phyloP scores from a whole-genome alignment of 2,329 filamentous ascomycete species.

The Parasarocladium wereldwijsianum region DNA sequence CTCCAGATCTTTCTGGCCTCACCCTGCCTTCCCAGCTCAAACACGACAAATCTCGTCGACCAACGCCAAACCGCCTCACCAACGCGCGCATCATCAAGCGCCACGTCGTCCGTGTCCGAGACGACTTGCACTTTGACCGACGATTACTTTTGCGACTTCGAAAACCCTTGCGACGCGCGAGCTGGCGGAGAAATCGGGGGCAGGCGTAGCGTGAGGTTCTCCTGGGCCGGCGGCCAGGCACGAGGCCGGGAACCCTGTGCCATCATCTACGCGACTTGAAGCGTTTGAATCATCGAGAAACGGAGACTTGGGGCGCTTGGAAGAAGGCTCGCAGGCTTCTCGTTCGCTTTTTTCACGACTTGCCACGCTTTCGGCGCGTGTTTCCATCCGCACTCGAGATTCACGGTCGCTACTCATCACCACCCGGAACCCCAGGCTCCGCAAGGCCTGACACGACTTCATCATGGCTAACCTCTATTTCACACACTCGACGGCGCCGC shows the following conservation, averaged over 20 bases:
- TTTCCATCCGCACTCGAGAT: slow-evolving; percentile 8
- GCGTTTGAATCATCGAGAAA: slow-evolving; percentile 18
- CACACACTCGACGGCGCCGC: slow-evolving; percentile 80
- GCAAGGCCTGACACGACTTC: slow-evolving; percentile 18
- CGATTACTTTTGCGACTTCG: slow-evolving; percentile 21
- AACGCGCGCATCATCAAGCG: slow-evolving; percentile 38
- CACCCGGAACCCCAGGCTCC: slow-evolving; percentile 10
- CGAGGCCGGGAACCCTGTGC: slow-evolving; percentile 10
- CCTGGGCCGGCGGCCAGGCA: slow-evolving; percentile 30
- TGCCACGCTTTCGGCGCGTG: slow-evolving; percentile 8
- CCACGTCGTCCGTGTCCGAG: slow-evolving; percentile 14
- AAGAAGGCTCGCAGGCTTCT: slow-evolving; percentile 5
- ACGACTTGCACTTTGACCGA: slow-evolving; percentile 12
- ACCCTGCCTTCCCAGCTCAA: slow-evolving; percentile 23
- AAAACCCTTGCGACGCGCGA: slow-evolving; percentile 20
- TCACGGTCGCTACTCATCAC: slow-evolving; percentile 8
- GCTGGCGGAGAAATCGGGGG: slow-evolving; percentile 26
- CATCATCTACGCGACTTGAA: slow-evolving; percentile 21
- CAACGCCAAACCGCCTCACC: slow-evolving; percentile 24
- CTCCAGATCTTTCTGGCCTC: slow-evolving; percentile 28
- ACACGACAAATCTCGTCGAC: slow-evolving; percentile 28
- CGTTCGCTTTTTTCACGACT: slow-evolving; percentile 10
- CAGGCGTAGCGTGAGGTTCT: slow-evolving; percentile 29
- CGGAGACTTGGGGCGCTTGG: slow-evolving; percentile 4
- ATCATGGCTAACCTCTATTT: slow-evolving; percentile 90